Evolutionary conservation across 164 flowering plant species (phyloP).

Genomic region (Kalanchoe fedtschenkoi): DNA sequence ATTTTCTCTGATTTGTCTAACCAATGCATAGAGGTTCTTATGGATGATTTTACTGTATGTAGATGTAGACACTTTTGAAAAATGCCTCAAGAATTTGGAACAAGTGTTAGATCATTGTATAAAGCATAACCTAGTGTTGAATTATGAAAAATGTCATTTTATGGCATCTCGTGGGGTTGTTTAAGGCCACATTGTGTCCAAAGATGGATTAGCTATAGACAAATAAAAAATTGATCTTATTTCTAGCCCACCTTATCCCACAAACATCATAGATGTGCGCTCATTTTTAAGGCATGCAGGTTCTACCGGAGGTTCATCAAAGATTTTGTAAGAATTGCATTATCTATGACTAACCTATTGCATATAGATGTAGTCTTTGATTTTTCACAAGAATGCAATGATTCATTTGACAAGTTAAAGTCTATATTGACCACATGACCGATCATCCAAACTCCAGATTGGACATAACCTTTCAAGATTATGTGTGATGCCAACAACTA

Average conservation of each 20-base stretch:
- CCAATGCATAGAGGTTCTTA: not conserved
- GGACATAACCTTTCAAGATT: too few species aligned
- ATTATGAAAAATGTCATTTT: not conserved
- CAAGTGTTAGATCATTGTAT: not conserved
- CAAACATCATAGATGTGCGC: not conserved
- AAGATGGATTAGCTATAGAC: not conserved
- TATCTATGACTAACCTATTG: too few species aligned
- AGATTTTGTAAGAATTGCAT: too few species aligned
- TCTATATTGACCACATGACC: too few species aligned
- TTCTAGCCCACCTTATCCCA: not conserved
- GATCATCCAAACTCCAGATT: too few species aligned
- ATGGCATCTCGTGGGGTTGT: not conserved
- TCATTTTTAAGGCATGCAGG: not conserved
- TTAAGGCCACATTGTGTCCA: not conserved
- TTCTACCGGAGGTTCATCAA: not conserved
- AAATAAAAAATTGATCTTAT: not conserved
- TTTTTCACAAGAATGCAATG: too few species aligned
- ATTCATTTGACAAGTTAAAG: too few species aligned
- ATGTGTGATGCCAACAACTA: too few species aligned
- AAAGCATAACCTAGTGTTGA: not conserved
- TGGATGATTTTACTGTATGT: not conserved
- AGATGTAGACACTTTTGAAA: not conserved
- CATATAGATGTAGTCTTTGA: too few species aligned
- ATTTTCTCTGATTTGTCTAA: not conserved
- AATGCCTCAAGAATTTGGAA: not conserved